Conservation (phyloP, 441 rosid genomes). For the Adansonia gregorii region DNA sequence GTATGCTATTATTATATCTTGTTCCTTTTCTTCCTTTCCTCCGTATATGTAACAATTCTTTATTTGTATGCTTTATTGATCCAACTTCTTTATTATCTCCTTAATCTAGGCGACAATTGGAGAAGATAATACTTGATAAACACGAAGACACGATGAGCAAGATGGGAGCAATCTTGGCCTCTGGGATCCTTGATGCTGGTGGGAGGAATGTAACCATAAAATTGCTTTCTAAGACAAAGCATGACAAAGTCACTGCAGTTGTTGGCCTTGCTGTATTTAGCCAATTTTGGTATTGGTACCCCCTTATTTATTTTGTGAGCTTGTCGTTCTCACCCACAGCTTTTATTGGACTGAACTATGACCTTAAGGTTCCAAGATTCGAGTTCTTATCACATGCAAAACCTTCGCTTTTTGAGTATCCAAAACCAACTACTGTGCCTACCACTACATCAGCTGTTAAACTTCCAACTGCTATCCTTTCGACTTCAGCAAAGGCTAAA, state of each 20-base stretch:
- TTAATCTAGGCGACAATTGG: conserved; percentile 75
- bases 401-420: conserved; percentile 93
- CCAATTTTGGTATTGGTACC: conserved; percentile 99
- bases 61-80: not conserved
- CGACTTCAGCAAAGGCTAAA: conserved; percentile 94
- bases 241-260: conserved; percentile 91
- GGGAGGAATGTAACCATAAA: conserved; percentile 95
- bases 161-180: conserved; percentile 98
- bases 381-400: conserved; percentile 91
- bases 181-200: conserved; percentile 97
- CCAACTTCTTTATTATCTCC: conserved; percentile 16
- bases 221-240: conserved; percentile 93
- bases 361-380: conserved; percentile 89
- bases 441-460: conserved; percentile 79
- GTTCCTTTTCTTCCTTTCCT: not conserved
- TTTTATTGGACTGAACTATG: conserved; percentile 86
- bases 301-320: conserved; percentile 90
- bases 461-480: conserved; percentile 90
- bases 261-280: conserved; percentile 97
- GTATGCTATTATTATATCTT: conserved; percentile 39
- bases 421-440: conserved; percentile 88
- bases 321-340: conserved; percentile 97
- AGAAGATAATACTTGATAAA: conserved; percentile 91
- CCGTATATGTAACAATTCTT: not conserved
- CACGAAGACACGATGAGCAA: conserved; percentile 99